Base-by-base conservation (phyloP, 2,329 filamentous ascomycete genomes). In the Rhexocercosporidium sp. region DNA sequence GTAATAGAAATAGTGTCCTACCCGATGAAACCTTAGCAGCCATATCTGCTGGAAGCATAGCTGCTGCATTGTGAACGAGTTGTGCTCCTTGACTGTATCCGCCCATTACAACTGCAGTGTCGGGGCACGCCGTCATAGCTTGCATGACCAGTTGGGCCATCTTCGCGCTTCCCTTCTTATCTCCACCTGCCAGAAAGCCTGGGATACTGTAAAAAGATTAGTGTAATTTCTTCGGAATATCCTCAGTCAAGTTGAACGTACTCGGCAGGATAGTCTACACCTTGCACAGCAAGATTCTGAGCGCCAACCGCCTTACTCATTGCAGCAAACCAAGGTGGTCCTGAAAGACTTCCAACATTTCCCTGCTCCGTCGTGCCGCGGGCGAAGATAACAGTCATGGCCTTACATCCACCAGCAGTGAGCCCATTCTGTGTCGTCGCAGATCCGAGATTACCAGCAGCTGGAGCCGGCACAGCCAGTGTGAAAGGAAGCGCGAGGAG, bases 381-480 rank as follows among this genome's bases (percentile, higher is more conserved):
- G n/a, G 85, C 85, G 70, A 85, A 88, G 71, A 88, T 82, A 61
- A 88, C 75, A 11, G 84, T 87, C 68, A 85, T 79, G 29, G 78
- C 72, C 34, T 81, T 81, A 75, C 82, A 84, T 51, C 64, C 71
- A n/a, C 75, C 76, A 39, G 72, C 65, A 27, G 69, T 62, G 25
- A 75, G 64, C 39, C 71, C 74, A 62, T 75, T 74, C 56, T 70
- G 62, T n/a, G 64, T 69, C 18, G 57, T 59, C 14, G 66, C 63
- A n/a, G 67, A 44, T 63, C 54, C 18, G 9, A 39, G 39, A 53
- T 56, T 46, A 1, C 27, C 47, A n/a, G 56, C 25, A 27, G 37
- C 59, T 31, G 53, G 59, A 18, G 65, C 46, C 14, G 31, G 49
- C 9, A 39, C 29, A 51, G 57, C 64, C 18, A 56, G n/a, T 22